Evolutionary conservation across 176 grass and related monocot genomes (phyloP), one percentile per base, ranked within the genome.

Genomic region (Lolium rigidum): DNA sequence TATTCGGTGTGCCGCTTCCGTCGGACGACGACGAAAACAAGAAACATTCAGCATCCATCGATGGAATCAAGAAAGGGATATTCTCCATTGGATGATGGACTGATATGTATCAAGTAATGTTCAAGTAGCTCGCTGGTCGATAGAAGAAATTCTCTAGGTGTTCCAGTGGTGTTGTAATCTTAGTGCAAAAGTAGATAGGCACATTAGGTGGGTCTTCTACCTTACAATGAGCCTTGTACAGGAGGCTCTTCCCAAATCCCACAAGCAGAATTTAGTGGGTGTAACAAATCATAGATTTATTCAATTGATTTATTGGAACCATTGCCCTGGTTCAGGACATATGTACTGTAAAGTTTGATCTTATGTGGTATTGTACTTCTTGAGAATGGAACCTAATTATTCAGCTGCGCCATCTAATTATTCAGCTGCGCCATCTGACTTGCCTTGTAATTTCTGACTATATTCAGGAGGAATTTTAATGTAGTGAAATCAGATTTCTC

Each of bases 1-100:
- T 99, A 55, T 99, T 99, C 67, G 97, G 97, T 7, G 84, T 96
- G 77, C 97, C 94, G 9, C 84, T 85, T 5, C 73, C 22, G 12
- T 52, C 79, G 1, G 63, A 67, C 0, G 10, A 81, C 2, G 47
- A 52, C 0, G 73, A 76, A 52, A 52, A 4, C 1, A 81, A 38
- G 26, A 10, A 5, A 31, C 11, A 13, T 66, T 63, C 87, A 7
- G 28, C 16, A 43, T 24, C 77, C 38, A 78, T 76, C 15, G 70
- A 89, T 10, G 48, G 73, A 35, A 35, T 76, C 24, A 81, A 81
- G 17, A 21, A 52, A 52, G 47, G 25, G 11, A 37, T 51, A n/a
- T 81, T 80, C 87, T 5, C 50, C 9, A 50, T 67, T 73, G 47
- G 81, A 90, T 18, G 70, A 91, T 55, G 73, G 73, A 69, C 17